A percentile compares a stretch with the other conserved stretches of the same genome.
Evolutionary conservation across 73 alveolate genomes (phyloP).

Genomic region (Effrenium voratum): DNA sequence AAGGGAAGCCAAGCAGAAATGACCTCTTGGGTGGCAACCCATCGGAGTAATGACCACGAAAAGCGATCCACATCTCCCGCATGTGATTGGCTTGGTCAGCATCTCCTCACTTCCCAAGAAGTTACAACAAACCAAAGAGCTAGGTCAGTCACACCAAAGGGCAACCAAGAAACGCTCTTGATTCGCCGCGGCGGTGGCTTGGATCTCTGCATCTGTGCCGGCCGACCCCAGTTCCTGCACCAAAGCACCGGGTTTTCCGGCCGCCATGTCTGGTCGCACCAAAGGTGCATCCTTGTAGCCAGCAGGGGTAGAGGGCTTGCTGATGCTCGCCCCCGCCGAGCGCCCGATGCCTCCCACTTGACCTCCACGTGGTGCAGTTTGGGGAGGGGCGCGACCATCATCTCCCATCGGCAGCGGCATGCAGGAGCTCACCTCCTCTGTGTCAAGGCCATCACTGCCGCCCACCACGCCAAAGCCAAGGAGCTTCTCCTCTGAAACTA

Average conservation of each 20-base stretch:
- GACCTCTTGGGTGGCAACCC: too few relatives aligned
- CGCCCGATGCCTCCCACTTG: constrained; percentile 78
- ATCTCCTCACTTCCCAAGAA: too few relatives aligned
- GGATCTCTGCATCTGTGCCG: not conserved
- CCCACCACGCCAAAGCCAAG: constrained; percentile 81
- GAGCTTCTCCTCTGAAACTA: not conserved
- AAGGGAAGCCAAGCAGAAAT: too few relatives aligned
- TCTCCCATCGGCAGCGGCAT: constrained; percentile 81
- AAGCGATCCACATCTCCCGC: too few relatives aligned
- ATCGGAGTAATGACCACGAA: too few relatives aligned
- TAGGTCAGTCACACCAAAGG: too few relatives aligned
- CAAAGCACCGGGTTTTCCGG: constrained; percentile 64
- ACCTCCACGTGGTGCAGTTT: not conserved
- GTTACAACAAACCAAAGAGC: too few relatives aligned
- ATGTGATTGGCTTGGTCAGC: too few relatives aligned
- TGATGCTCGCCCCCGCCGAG: constrained; percentile 25
- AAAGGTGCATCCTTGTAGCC: constrained; percentile 43
- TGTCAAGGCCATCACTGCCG: constrained; percentile 74
- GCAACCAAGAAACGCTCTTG: constrained; percentile 88
- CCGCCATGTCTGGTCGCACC: constrained; percentile 65
- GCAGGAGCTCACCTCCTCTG: constrained; percentile 67
- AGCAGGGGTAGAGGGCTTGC: not conserved
- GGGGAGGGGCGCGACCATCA: constrained; percentile 28
- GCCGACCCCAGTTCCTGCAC: constrained; percentile 2
- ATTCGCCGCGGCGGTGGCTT: constrained; percentile 56